These are phyloP conservation scores for Crithidia thermophila DNA, from an alignment of 208 protist genomes.

Conservation along the genomic window DNA sequence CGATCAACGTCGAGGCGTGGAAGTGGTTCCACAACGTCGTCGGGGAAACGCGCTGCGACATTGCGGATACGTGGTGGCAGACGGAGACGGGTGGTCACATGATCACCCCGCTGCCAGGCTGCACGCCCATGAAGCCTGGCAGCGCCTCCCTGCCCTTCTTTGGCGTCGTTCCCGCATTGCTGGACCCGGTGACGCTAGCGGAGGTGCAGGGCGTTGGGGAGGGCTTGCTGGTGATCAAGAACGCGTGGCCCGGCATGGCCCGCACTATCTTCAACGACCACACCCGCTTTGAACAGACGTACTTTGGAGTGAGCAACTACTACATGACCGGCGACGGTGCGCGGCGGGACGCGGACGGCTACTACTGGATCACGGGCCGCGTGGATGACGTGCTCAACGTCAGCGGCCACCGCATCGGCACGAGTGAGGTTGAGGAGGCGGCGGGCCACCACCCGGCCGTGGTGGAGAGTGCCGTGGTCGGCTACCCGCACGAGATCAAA, in stretches of 20 bases:
- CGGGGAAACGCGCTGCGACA: conserved; percentile 87
- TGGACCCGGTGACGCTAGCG: conserved; percentile 66
- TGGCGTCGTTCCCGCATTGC: conserved; percentile 92
- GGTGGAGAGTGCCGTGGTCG: conserved; percentile 96
- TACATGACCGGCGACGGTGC: conserved; percentile 98
- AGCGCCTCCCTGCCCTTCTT: conserved; percentile 97
- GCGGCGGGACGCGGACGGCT: conserved; percentile 95
- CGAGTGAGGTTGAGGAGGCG: conserved; percentile 96
- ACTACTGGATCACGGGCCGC: conserved; percentile 98
- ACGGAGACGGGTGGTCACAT: conserved; percentile 98
- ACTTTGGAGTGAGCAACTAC: conserved; percentile 93
- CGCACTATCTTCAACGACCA: conserved; percentile 93
- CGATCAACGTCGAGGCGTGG: conserved; percentile 96
- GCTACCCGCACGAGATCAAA: conserved; percentile 94
- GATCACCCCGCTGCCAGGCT: conserved; percentile 95
- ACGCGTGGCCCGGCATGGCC: conserved; percentile 93
- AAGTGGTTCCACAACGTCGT: conserved; percentile 93
- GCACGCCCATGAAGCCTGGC: conserved; percentile 95
- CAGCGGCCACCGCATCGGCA: conserved; percentile 97
- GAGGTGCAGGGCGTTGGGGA: conserved; percentile 63
- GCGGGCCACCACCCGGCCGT: conserved; percentile 83
- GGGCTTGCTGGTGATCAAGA: conserved; percentile 88
- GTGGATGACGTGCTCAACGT: conserved; percentile 98
- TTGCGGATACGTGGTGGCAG: conserved; percentile 99
- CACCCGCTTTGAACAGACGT: conserved; percentile 89